These are phyloP conservation scores for Phellopilus nigrolimitatus DNA, from an alignment of 1,284 basidiomycete species.

Conservation along the genomic window DNA sequence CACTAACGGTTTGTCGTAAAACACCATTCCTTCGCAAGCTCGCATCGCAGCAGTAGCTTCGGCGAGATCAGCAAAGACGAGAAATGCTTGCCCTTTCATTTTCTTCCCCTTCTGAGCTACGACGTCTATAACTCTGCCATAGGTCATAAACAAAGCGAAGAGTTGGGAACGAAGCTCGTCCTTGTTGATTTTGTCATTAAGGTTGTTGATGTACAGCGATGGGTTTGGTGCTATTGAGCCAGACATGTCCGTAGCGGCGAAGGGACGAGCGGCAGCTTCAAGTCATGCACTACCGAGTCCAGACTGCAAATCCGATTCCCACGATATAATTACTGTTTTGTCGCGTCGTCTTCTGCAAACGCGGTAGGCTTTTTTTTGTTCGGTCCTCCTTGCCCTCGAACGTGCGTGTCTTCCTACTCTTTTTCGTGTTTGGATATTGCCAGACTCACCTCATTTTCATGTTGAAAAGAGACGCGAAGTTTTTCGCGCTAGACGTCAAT, in stretches of 20 bases:
- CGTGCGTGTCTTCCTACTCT: slow-evolving; percentile 6
- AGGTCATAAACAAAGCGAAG: slow-evolving; percentile 87
- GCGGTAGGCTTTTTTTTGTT: background rate
- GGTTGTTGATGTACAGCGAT: slow-evolving; percentile 91
- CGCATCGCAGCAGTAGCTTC: slow-evolving; percentile 88
- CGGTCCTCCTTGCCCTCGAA: background rate
- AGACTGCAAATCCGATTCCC: background rate
- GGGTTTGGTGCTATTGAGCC: slow-evolving; percentile 62
- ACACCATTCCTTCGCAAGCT: slow-evolving; percentile 84
- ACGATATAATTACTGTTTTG: background rate
- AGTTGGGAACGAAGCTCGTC: slow-evolving; percentile 84
- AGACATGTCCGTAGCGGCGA: slow-evolving; percentile 2
- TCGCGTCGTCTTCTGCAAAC: background rate
- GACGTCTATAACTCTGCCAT: slow-evolving; percentile 92
- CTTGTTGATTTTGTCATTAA: slow-evolving; percentile 94
- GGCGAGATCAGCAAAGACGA: slow-evolving; percentile 89
- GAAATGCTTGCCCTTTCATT: slow-evolving; percentile 94
- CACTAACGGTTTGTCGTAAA: slow-evolving; percentile 91
- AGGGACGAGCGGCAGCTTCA: background rate
- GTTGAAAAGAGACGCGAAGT: background rate
- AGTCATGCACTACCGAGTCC: background rate
- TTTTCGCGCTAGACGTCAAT: background rate
- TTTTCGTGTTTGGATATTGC: too few species aligned
- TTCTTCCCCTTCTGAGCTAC: slow-evolving; percentile 85
- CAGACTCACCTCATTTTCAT: too few species aligned